Conservation (phyloP, 2,329 filamentous ascomycete species). For the Botrytis byssoidea region DNA sequence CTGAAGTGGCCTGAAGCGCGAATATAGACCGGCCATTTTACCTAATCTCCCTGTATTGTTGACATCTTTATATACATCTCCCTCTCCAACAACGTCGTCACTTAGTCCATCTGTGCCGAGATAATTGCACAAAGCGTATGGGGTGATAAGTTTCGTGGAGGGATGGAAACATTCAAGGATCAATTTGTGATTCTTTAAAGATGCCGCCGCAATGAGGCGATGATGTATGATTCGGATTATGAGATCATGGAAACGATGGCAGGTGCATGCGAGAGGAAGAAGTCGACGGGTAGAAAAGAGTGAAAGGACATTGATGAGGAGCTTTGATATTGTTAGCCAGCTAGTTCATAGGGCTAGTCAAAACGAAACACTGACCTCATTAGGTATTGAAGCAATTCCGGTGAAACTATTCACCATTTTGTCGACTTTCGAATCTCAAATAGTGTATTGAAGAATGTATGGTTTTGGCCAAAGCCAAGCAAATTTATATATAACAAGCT, state of each 20-base stretch:
- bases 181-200: constrained; percentile 59
- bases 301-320: constrained; percentile 52
- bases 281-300: constrained; percentile 51
- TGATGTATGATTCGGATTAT: constrained; percentile 63
- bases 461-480: not conserved
- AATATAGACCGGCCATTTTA: constrained; percentile 59
- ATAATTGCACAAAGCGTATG: constrained; percentile 67
- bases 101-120: constrained; percentile 59
- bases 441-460: not conserved
- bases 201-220: constrained; percentile 58
- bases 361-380: constrained; percentile 28
- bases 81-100: constrained; percentile 42
- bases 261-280: constrained; percentile 57
- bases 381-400: constrained; percentile 29
- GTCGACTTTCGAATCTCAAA: constrained; percentile 2
- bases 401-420: constrained; percentile 25
- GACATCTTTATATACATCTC: constrained; percentile 25
- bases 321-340: constrained; percentile 39
- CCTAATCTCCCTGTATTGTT: constrained; percentile 42
- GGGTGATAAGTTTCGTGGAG: constrained; percentile 63
- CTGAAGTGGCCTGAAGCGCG: constrained; percentile 65
- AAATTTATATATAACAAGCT: not conserved
- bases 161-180: constrained; percentile 80
- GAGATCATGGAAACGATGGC: constrained; percentile 61
- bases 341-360: not conserved